These are phyloP conservation scores for Fusarium longipes DNA, from an alignment of 2,329 filamentous ascomycete genomes.

Conservation along the genomic window DNA sequence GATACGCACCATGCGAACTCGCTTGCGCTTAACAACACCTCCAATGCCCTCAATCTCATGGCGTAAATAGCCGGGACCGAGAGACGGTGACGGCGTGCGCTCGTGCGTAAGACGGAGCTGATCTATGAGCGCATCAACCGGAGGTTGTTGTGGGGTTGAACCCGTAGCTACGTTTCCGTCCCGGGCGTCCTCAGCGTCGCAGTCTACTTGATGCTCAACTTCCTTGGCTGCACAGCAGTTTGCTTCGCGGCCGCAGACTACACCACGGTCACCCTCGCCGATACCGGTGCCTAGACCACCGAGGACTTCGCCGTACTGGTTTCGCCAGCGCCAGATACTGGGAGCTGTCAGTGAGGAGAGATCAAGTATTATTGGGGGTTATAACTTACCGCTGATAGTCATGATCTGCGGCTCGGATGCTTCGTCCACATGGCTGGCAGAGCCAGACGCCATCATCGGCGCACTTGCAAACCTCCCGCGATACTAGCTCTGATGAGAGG, in stretches of 20 bases:
- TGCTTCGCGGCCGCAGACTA: conserved; percentile 85
- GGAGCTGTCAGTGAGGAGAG: conserved; percentile 16
- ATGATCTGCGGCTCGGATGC: conserved; percentile 69
- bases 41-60: conserved; percentile 95
- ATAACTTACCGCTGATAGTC: conserved; percentile 66
- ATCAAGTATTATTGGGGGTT: no score
- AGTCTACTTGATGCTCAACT: conserved; percentile 86
- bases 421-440: conserved; percentile 83
- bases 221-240: conserved; percentile 80
- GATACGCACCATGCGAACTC: conserved; percentile 83
- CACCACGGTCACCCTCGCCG: conserved; percentile 87
- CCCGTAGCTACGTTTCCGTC: conserved; percentile 50
- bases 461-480: conserved; percentile 65
- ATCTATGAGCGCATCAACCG: conserved; percentile 46
- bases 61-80: conserved; percentile 79
- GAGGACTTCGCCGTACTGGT: conserved; percentile 83
- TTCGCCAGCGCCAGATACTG: conserved; percentile 90
- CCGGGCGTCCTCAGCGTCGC: conserved; percentile 79
- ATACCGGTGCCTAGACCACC: conserved; percentile 86
- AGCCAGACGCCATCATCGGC: conserved; percentile 77
- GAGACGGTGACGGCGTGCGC: conserved; percentile 62
- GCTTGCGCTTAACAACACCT: conserved; percentile 86
- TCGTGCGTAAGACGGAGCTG: conserved; percentile 48
- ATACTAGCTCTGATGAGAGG: conserved; percentile 66
- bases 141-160: conserved; percentile 33